A percentile compares a stretch with the other conserved stretches of the same genome.
These are phyloP conservation scores for Talaromyces sp. DNA, from an alignment of 2,329 filamentous ascomycete genomes.

Conservation along the genomic window DNA sequence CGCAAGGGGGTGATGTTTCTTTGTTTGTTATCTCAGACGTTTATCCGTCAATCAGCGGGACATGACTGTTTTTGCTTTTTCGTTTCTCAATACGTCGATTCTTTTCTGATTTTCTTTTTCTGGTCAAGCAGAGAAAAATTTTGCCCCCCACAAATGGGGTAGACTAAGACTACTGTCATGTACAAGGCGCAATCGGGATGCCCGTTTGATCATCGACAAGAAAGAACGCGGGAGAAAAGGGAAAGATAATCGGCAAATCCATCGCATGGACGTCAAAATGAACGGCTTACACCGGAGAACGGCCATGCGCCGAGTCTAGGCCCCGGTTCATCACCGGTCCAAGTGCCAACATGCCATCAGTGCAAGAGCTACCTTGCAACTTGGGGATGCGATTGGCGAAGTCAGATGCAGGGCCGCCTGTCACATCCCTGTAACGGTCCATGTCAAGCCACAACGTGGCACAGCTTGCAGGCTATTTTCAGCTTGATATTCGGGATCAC, in stretches of 20 bases:
- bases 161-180: background rate
- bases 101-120: background rate
- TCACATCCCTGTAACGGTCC: constrained; percentile 5
- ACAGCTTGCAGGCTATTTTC: constrained; percentile 2
- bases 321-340: background rate
- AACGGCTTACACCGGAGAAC: background rate
- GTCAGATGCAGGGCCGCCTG: background rate
- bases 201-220: background rate
- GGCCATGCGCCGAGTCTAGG: background rate
- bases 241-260: background rate
- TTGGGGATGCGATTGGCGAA: background rate
- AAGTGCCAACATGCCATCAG: background rate
- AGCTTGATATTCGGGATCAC: background rate
- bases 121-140: no score
- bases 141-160: background rate
- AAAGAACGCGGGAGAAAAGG: background rate
- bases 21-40: constrained; percentile 7
- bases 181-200: constrained; percentile 7
- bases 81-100: background rate
- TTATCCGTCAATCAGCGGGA: background rate
- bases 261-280: background rate
- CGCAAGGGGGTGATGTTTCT: constrained; percentile 9
- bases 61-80: background rate
- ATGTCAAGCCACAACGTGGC: constrained; percentile 21
- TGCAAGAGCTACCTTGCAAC: background rate